Base-by-base conservation (phyloP, 208 protist species). In the Vickermania ingenoplastis region DNA sequence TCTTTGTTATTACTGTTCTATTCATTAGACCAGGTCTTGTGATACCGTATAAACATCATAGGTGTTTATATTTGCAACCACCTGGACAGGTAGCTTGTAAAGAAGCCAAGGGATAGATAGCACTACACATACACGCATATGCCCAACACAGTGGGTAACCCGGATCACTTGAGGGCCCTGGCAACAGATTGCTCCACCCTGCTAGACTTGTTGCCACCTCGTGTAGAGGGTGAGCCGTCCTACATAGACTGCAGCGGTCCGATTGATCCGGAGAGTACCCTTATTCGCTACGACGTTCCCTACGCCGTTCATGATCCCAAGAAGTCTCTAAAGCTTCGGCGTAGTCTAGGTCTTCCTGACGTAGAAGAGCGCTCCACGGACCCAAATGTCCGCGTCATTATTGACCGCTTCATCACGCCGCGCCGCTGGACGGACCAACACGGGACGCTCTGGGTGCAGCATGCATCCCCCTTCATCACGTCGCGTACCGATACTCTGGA, bases 331-430 rank as follows among this genome's bases (percentile, higher is more conserved):
- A 67, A 61, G 41, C 67, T 92, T 41, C 78, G 84, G 26, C 28
- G 68, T 30, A 74, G 59, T 2, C 69, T 90, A 27, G 77, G 73
- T 7, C 23, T 79, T 14, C 55, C 76, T 1, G 23, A 67, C 1
- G 72, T 75, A 13, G n/a, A 59, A 24, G 48, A 58, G 11, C 53
- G 41, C 48, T 31, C 56, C 17, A 53, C 3, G 21, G 83, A 91
- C 59, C 76, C 78, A 0, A 94, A 94, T 57, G 81, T 92, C 31
- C 81, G 88, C 13, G 63, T 91, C 24, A 73, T 94, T 26, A 65
- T 94, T 1, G 88, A 94, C 54, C 73, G 70, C 53, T 91, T 92
- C 71, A 88, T 94, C 69, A 71, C 77, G 22, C 88, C 88, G 7
- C 81, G 85, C 24, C 75, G 81, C 7, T 94, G 88, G 85, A 30